Base-by-base conservation (phyloP, 1,284 basidiomycete genomes). In the Cronartium quercuum region DNA sequence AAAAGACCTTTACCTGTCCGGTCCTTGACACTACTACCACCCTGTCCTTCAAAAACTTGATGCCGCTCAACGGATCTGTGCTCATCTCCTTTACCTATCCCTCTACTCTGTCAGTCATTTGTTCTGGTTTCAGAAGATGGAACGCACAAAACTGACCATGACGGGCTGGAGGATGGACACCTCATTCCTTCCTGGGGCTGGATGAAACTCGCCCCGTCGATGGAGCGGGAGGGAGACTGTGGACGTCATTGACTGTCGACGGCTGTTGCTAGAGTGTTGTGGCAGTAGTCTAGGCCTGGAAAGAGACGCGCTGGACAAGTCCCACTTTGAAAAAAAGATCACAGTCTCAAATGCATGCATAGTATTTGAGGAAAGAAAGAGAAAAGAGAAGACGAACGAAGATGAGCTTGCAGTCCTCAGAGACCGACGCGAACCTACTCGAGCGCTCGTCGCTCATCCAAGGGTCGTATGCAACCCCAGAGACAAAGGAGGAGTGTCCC, bases 401-500 rank as follows among this genome's bases (percentile, higher is more conserved):
- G 64, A 95, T 90, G 6, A 96, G 81, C 81, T 94, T 94, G 81
- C 94, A 94, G 80, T 97, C 94, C 81, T 96, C 93, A 37, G 92
- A 94, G 0, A 95, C 91, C 78, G 90, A 92, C 1, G 90, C 92
- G 79, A 97, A 95, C 29, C 81, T 76, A 67, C 77, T 75, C 65
- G 78, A 77, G 58, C 92, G 86, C 34, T 90, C 90, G 78, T 94
- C 91, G 78, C 90, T 91, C 29, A 90, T 86, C 66, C 88, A 85
- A 13, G 91, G 88, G 82, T 98, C 96, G 81, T 97, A 98, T 0
- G 91, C 90, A 9, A 98, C 86, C 2, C 88, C 86, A 0, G 91
- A 90, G 4, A 98, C 91, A 80, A 96, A 98, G 0, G 92, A 94
- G 0, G 92, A 90, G 81, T 98, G 95, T 0, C 95, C 96, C 82